Evolutionary conservation across 2,329 filamentous ascomycete genomes (phyloP).

Genomic region (Myrmaecium sp.): DNA sequence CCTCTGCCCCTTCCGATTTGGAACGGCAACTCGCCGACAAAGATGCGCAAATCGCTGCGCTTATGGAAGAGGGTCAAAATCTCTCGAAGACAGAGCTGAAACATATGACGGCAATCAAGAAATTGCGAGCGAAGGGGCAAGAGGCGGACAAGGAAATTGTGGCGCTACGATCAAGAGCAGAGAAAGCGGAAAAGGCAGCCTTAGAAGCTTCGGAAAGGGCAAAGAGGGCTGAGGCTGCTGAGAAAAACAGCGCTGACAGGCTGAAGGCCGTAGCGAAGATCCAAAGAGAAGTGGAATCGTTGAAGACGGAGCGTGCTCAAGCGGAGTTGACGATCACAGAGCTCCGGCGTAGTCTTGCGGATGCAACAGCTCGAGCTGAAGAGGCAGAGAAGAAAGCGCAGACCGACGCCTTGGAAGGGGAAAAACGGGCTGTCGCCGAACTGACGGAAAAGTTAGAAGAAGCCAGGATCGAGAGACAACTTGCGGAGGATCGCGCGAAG

Average conservation of each 20-base stretch:
- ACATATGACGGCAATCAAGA: slow-evolving; percentile 68
- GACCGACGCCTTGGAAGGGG: slow-evolving; percentile 49
- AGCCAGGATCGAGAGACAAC: slow-evolving; percentile 57
- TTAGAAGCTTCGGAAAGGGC: slow-evolving; percentile 44
- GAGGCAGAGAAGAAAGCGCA: slow-evolving; percentile 49
- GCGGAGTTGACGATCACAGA: slow-evolving; percentile 50
- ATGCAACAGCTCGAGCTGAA: slow-evolving; percentile 49
- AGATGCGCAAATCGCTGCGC: slow-evolving; percentile 71
- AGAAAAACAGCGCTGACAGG: slow-evolving; percentile 39
- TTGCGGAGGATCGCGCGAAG: slow-evolving; percentile 52
- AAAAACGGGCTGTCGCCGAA: slow-evolving; percentile 38
- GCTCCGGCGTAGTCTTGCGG: slow-evolving; percentile 51
- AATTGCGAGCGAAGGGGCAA: slow-evolving; percentile 39
- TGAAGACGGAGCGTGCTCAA: slow-evolving; percentile 45
- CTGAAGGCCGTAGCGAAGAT: slow-evolving; percentile 33
- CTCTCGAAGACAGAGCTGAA: slow-evolving; percentile 76
- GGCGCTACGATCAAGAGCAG: slow-evolving; percentile 40
- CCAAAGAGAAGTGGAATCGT: slow-evolving; percentile 40
- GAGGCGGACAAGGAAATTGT: slow-evolving; percentile 35
- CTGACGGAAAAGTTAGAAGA: slow-evolving; percentile 49
- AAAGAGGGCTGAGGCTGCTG: slow-evolving; percentile 41
- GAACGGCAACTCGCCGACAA: slow-evolving; percentile 77
- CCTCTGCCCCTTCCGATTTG: slow-evolving; percentile 44
- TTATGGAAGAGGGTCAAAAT: slow-evolving; percentile 86
- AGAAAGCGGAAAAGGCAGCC: slow-evolving; percentile 48